Evolutionary conservation across 2,329 filamentous ascomycete species (phyloP).

Genomic region (Pezicula rhizophila): DNA sequence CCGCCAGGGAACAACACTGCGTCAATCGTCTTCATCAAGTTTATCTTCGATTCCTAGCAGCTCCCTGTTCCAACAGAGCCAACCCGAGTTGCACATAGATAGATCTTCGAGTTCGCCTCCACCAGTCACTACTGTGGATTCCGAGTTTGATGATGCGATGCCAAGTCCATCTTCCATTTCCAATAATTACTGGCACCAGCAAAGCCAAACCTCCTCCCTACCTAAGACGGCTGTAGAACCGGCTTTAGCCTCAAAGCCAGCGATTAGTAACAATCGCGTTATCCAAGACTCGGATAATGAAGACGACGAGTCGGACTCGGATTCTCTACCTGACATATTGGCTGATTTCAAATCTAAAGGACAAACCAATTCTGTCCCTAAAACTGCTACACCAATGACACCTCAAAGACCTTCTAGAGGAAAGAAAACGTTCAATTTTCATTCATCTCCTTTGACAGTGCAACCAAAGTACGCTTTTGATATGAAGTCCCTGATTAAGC

Average conservation of each 20-base stretch:
- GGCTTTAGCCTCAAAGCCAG: not conserved
- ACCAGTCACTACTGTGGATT: no score
- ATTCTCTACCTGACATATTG: constrained; percentile 1
- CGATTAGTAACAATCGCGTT: not conserved
- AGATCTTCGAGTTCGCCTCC: no score
- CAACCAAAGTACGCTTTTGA: constrained; percentile 56
- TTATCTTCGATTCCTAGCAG: not conserved
- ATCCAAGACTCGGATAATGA: constrained; percentile 5
- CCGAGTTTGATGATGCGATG: not conserved
- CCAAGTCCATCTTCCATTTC: not conserved
- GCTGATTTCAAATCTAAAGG: constrained; percentile 1
- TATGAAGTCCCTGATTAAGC: constrained; percentile 53
- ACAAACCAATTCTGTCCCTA: constrained; percentile 7
- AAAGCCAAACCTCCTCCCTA: not conserved
- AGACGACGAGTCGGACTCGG: constrained; percentile 1
- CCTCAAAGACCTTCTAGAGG: constrained; percentile 9
- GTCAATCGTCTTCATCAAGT: not conserved
- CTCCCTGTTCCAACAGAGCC: not conserved
- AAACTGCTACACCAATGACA: constrained; percentile 6
- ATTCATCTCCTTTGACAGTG: constrained; percentile 42
- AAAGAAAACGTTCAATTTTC: constrained; percentile 7
- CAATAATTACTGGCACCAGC: not conserved
- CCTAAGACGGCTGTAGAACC: not conserved
- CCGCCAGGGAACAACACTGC: not conserved
- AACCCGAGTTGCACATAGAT: not conserved